Base-by-base conservation (phyloP, 306 rosid species). In the Chamaecrista fasciculata region DNA sequence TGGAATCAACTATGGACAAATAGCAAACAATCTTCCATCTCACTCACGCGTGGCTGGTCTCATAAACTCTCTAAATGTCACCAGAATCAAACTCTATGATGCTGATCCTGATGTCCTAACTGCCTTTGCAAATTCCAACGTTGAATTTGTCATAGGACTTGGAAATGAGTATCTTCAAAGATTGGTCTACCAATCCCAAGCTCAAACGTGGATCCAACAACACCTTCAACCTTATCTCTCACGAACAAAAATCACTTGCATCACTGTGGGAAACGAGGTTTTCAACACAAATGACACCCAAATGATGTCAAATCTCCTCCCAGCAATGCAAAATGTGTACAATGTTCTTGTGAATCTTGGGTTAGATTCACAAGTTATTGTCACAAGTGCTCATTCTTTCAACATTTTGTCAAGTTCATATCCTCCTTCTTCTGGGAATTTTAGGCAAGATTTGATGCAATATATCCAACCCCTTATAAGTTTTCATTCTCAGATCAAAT, bases 1-100 rank as follows among this genome's bases (percentile, higher is more conserved):
- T 31, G 99, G 99, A 70, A 88, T 94, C n/a, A 94, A 94, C 91
- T 90, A 91, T 46, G 99, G 99, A 57, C 95, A 91, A 37, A 88
- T 83, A 46, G 97, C 95, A 8, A 73, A 94, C 82, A 94, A 91
- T 66, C 90, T 94, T 7, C 99, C 97, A 7, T 61, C 99, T 4
- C 89, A 85, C 0, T 74, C 99, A 6, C 78, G 84, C 0, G 99
- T 94, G 4, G 77, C 87, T 3, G 9, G 2, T 34, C 99, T 94
- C 2, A 83, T 94, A 75, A 78, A 73, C 37, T 80, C 95, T 18
- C 79, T 91, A 18, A 91, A 86, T 69, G 84, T 94, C 21, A 79
- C 78, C 48, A 84, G 89, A 79, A 82, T 94, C 23, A 94, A 91
- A 69, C 95, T 94, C 68, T 94, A 91, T 50, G 99, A 94, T 51